Evolutionary conservation across 1,139 yeast genomes (phyloP).

Genomic region (Saccharomyces hybrid): DNA sequence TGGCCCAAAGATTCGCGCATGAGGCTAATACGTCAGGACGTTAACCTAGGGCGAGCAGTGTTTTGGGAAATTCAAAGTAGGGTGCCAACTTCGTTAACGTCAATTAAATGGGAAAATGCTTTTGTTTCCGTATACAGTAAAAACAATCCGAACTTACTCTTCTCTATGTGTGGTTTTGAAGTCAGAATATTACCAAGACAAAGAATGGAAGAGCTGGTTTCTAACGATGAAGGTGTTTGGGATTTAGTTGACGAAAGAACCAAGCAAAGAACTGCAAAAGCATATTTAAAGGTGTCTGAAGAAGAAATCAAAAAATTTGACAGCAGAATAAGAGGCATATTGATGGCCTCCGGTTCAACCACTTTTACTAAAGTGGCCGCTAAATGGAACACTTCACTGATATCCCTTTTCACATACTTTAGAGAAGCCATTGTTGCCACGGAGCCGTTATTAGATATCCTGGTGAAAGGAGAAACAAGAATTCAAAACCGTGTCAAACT

Average conservation of each 20-base stretch:
- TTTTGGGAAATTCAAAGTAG: conserved; percentile 86
- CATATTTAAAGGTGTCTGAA: conserved; percentile 75
- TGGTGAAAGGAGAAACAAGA: conserved; percentile 88
- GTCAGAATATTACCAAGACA: conserved; percentile 75
- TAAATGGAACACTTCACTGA: conserved; percentile 92
- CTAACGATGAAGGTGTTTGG: conserved; percentile 82
- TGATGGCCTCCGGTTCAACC: conserved; percentile 94
- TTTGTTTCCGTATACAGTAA: conserved; percentile 82
- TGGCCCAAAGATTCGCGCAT: conserved; percentile 94
- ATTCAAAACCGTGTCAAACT: conserved; percentile 91
- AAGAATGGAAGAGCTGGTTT: conserved; percentile 46
- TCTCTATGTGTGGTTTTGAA: conserved; percentile 94
- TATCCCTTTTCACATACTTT: conserved; percentile 79
- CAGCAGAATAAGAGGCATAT: conserved; percentile 77
- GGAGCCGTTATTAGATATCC: conserved; percentile 63
- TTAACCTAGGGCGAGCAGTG: conserved; percentile 82
- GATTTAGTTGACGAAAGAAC: conserved; percentile 64
- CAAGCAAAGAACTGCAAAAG: conserved; percentile 85
- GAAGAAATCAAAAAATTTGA: conserved; percentile 75
- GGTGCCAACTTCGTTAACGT: conserved; percentile 66
- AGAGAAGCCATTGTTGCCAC: conserved; percentile 92
- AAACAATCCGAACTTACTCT: conserved; percentile 82
- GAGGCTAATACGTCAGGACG: conserved; percentile 88
- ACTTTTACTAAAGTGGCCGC: conserved; percentile 93
- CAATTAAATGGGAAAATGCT: conserved; percentile 74